Evolutionary conservation across 2,329 filamentous ascomycete genomes (phyloP), one percentile per base, ranked within the genome.

Genomic region (Fusarium sp.): DNA sequence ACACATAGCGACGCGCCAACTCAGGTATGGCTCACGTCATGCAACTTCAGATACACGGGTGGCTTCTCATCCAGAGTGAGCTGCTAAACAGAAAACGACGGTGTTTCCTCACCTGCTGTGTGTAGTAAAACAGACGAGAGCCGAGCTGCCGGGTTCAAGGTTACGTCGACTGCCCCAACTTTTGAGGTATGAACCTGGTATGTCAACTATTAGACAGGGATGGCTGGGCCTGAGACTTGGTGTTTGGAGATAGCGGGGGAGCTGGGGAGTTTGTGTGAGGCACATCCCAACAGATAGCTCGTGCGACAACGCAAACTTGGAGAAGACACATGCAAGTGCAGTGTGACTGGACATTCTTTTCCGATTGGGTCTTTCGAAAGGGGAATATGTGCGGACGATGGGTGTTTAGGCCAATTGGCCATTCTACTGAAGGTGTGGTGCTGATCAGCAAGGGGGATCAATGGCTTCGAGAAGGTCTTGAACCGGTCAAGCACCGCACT

Each of bases 81-180:
- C 21, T 42, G 47, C 32, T 15, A n/a, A 32, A 38, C 19, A 30
- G 35, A n/a, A 32, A 35, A 54, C 38, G 47, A 35, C 19, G 10
- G 47, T 15, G 21, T 18, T 58, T 44, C 30, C 25, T 40, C 25
- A 58, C 52, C 52, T 58, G 30, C 60, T 21, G 52, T 32, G 32
- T 58, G 25, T n/a, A 38, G 50, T 32, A 58, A 59, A 59, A 58
- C 50, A 62, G 52, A 52, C 60, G 60, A 58, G 40, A 58, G 33
- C 60, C 60, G 60, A 46, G 40, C 16, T 46, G 18, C 60, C 33
- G 40, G 52, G 52, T 59, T 62, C 52, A 46, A 32, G n/a, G 52
- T 46, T 62, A 32, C 60, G 25, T 58, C 32, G 33, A 59, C 25
- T 58, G 52, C 40, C 50, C 60, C 30, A 59, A 23, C 23, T 59